Percentiles rank a stretch among this genome's conserved stretches.
Conservation (phyloP, 441 rosid genomes). For the Euphorbia schlechtendalii region DNA sequence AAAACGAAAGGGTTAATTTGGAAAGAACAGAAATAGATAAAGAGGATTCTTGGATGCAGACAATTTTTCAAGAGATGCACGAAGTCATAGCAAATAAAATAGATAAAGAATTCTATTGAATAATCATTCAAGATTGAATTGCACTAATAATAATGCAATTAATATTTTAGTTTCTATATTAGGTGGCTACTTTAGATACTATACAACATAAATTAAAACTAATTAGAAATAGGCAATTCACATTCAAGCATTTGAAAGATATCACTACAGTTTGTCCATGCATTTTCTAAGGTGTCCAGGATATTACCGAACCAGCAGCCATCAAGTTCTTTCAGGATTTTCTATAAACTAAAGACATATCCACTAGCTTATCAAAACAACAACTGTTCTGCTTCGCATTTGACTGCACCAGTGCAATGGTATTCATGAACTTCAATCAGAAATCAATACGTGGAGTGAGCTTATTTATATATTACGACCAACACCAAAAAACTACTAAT, state of each 20-base stretch:
- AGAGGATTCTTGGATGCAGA: constrained; percentile 37
- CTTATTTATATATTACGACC: background rate
- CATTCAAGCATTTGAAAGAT: too few relatives aligned
- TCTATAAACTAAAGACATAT: constrained; percentile 27
- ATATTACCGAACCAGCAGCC: constrained; percentile 64
- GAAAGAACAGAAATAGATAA: too few relatives aligned
- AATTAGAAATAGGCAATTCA: background rate
- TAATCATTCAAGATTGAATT: background rate
- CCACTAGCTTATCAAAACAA: background rate
- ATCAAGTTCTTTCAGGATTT: constrained; percentile 46
- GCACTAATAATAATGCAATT: too few relatives aligned
- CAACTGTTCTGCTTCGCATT: background rate
- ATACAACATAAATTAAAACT: background rate
- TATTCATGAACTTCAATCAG: constrained; percentile 4
- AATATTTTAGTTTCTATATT: background rate
- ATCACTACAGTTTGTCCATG: constrained; percentile 54
- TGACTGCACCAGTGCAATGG: background rate
- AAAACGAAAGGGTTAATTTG: too few relatives aligned
- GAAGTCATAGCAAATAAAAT: constrained; percentile 16
- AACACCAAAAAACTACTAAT: background rate
- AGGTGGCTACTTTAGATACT: background rate
- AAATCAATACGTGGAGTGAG: background rate
- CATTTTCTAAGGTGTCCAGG: constrained; percentile 43
- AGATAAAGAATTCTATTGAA: background rate
- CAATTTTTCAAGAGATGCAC: constrained; percentile 46